A percentile compares a stretch with the other conserved stretches of the same genome.
Conservation (phyloP, 2,329 filamentous ascomycete genomes). For the Alternaria brassicae region DNA sequence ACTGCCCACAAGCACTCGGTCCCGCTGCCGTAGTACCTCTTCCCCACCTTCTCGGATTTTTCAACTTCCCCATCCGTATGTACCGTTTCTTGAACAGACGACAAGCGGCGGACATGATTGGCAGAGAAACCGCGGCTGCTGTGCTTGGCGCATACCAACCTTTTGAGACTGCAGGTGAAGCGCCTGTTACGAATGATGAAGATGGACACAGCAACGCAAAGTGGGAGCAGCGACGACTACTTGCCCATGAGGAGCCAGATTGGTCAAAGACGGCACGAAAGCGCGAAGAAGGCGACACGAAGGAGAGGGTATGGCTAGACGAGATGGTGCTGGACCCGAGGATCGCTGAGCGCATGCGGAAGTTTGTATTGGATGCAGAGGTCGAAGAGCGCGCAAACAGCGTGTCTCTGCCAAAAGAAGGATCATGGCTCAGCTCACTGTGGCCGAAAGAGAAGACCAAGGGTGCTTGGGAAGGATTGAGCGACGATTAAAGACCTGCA, state of each 20-base stretch:
- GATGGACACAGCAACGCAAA: conserved; percentile 42
- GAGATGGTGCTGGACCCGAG: conserved; percentile 78
- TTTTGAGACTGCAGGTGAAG: conserved; percentile 45
- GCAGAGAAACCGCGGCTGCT: conserved; percentile 83
- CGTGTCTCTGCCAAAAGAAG: conserved; percentile 22
- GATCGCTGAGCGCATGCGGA: conserved; percentile 79
- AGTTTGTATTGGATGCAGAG: conserved; percentile 72
- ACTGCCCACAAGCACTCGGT: conserved; percentile 73
- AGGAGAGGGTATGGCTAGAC: conserved; percentile 73
- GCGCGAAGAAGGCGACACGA: conserved; percentile 58
- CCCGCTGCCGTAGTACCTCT: conserved; percentile 77
- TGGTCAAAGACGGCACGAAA: conserved; percentile 82
- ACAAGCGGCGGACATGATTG: conserved; percentile 83
- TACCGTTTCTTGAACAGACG: conserved; percentile 88
- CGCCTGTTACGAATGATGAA: conserved; percentile 38
- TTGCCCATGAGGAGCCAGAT: conserved; percentile 76
- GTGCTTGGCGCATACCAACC: conserved; percentile 69
- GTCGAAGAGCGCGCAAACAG: conserved; percentile 69
- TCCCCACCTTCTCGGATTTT: conserved; percentile 90
- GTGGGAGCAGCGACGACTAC: conserved; percentile 69
- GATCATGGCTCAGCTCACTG: conserved; percentile 39
- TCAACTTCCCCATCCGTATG: conserved; percentile 85
- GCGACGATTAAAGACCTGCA: conserved; percentile 33
- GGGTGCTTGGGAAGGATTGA: conserved; percentile 42
- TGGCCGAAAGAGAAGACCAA: conserved; percentile 47